phyloP scores from a whole-genome alignment of 2,329 filamentous ascomycete genomes.

The Boeremia exigua region DNA sequence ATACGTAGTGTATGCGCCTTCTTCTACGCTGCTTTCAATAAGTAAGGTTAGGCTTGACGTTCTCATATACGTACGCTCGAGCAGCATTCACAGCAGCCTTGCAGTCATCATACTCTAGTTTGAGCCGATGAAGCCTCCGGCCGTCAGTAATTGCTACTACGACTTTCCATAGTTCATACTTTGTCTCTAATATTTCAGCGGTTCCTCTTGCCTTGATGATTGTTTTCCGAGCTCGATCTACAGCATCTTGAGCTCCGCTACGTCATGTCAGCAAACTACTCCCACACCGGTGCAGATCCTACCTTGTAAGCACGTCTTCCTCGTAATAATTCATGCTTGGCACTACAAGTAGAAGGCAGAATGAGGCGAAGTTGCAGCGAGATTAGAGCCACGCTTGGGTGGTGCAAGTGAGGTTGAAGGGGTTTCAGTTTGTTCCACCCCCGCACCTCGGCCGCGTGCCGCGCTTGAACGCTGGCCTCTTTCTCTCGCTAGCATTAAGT shows the following conservation, averaged over 20 bases:
- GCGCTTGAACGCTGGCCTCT: too few relatives aligned
- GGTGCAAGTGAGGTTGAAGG: too few relatives aligned
- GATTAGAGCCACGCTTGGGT: too few relatives aligned
- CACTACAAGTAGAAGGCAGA: too few relatives aligned
- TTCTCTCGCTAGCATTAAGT: too few relatives aligned
- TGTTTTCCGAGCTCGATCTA: background rate
- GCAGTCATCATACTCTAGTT: slow-evolving; percentile 6
- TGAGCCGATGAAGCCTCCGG: slow-evolving; percentile 2
- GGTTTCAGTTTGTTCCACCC: too few relatives aligned
- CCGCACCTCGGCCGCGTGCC: too few relatives aligned
- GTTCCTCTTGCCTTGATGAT: background rate
- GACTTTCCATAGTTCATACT: background rate
- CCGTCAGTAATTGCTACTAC: background rate
- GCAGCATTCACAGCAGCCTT: background rate
- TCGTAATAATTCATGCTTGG: too few relatives aligned
- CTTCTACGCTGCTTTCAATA: background rate
- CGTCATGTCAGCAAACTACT: background rate
- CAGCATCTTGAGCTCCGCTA: slow-evolving; percentile 1
- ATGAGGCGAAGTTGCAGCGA: too few relatives aligned
- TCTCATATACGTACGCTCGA: slow-evolving; percentile 64
- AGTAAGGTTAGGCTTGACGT: background rate
- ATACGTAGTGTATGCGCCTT: slow-evolving; percentile 6
- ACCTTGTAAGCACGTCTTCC: background rate
- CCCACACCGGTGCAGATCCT: background rate
- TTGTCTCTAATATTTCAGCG: background rate